These are phyloP conservation scores for Yamadazyma trypodendri DNA, from an alignment of 1,139 yeast genomes.

Conservation along the genomic window DNA sequence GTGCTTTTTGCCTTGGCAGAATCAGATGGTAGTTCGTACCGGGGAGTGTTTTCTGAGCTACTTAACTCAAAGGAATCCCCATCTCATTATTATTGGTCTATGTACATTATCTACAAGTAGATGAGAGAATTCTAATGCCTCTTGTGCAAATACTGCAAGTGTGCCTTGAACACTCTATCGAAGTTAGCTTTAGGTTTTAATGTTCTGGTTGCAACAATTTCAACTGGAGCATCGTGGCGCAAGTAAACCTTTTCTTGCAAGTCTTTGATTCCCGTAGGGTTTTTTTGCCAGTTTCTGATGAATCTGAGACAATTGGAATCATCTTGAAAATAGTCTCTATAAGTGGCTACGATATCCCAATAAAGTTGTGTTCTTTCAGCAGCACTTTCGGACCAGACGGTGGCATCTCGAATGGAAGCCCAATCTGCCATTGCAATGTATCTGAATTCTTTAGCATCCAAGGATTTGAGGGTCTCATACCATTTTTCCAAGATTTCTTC, in stretches of 20 bases:
- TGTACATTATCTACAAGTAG: conserved; percentile 1
- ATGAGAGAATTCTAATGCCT: neutral
- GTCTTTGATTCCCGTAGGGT: conserved; percentile 20
- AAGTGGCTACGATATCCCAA: conserved; percentile 56
- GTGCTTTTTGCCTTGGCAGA: no score
- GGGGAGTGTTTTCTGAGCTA: no score
- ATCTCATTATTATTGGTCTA: neutral
- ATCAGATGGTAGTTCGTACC: no score
- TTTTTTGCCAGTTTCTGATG: conserved; percentile 34
- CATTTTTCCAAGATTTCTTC: conserved; percentile 59
- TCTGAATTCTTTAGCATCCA: conserved; percentile 53
- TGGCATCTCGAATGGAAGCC: conserved; percentile 82
- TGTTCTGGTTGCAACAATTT: conserved; percentile 27
- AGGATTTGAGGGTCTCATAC: conserved; percentile 53
- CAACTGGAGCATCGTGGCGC: conserved; percentile 10
- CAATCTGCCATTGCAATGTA: conserved; percentile 84
- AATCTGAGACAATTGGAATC: conserved; percentile 29
- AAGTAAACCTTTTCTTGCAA: conserved; percentile 5
- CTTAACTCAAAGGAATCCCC: no score
- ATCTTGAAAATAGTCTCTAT: conserved; percentile 45
- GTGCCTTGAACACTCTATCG: conserved; percentile 13
- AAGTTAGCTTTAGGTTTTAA: conserved; percentile 33
- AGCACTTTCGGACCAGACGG: conserved; percentile 47
- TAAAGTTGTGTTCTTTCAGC: conserved; percentile 55
- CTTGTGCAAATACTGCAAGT: conserved; percentile 1